These are phyloP conservation scores for Boechera retrofracta DNA, from an alignment of 345 rosid species.

Conservation along the genomic window DNA sequence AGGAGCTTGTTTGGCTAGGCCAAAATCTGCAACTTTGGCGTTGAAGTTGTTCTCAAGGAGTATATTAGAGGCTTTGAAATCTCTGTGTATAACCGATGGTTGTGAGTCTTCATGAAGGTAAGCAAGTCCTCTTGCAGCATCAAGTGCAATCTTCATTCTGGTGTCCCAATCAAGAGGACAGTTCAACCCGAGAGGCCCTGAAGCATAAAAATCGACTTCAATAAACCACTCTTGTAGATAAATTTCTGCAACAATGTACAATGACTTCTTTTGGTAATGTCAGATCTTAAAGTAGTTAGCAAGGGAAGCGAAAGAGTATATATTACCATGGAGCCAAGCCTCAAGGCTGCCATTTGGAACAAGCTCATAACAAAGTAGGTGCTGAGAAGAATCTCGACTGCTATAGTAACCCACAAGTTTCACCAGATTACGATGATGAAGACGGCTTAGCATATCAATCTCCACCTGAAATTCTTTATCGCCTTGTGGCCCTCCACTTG, in stretches of 20 bases:
- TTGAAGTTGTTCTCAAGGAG: constrained; percentile 92
- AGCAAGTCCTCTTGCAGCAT: constrained; percentile 98
- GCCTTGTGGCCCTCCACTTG: constrained; percentile 93
- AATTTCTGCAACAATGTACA: background rate
- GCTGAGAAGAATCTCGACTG: constrained; percentile 86
- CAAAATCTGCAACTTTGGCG: constrained; percentile 99
- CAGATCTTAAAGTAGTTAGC: constrained; percentile 6
- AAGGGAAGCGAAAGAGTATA: constrained; percentile 16
- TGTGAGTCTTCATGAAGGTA: constrained; percentile 99
- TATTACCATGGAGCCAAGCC: constrained; percentile 96
- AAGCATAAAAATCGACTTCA: constrained; percentile 36
- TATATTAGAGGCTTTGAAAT: constrained; percentile 97
- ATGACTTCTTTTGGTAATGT: background rate
- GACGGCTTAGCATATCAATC: constrained; percentile 98
- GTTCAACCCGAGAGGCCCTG: constrained; percentile 89
- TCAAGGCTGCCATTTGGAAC: constrained; percentile 98
- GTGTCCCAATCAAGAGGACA: constrained; percentile 98
- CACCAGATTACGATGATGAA: constrained; percentile 99
- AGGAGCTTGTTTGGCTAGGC: constrained; percentile 98
- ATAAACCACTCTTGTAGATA: constrained; percentile 22
- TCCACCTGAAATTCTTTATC: constrained; percentile 95
- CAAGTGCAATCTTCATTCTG: constrained; percentile 98
- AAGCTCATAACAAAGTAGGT: constrained; percentile 95
- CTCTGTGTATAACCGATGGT: constrained; percentile 97
- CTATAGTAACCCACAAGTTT: constrained; percentile 97